A percentile compares a stretch with the other conserved stretches of the same genome.
These are phyloP conservation scores for Cercospora sp. DNA, from an alignment of 2,329 filamentous ascomycete genomes.

Conservation along the genomic window DNA sequence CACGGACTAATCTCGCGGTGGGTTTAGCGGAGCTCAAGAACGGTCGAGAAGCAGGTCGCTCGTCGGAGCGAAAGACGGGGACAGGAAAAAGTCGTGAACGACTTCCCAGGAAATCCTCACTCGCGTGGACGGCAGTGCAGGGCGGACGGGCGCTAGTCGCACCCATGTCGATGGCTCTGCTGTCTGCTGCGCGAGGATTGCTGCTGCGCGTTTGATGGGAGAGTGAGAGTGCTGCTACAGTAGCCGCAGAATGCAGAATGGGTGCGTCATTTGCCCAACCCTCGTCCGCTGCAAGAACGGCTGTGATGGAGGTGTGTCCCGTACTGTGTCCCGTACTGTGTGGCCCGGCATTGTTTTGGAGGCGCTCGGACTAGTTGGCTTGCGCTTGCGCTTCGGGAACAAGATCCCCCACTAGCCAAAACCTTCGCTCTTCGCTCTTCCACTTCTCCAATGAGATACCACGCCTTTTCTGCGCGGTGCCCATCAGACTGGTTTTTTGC, in stretches of 20 bases:
- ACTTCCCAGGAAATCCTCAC: background rate
- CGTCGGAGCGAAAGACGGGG: background rate
- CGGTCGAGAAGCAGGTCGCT: conserved; percentile 4
- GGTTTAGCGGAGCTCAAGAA: background rate
- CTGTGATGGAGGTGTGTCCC: background rate
- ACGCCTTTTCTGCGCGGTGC: background rate
- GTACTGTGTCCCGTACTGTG: too few species aligned
- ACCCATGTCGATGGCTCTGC: too few species aligned
- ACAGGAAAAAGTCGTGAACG: background rate
- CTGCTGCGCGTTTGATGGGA: background rate
- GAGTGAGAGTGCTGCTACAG: background rate
- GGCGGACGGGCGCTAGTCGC: background rate
- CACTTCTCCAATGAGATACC: too few species aligned
- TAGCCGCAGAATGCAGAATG: background rate
- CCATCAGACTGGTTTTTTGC: background rate
- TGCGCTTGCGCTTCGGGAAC: too few species aligned
- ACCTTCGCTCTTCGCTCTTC: too few species aligned
- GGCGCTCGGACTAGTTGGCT: too few species aligned
- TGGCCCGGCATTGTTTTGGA: too few species aligned
- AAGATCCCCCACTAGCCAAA: too few species aligned
- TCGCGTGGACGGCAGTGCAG: background rate
- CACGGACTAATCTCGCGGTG: background rate
- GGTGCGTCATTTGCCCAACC: background rate
- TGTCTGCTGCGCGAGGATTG: background rate
- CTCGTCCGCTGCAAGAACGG: background rate